These are phyloP conservation scores for Claviceps capensis DNA, from an alignment of 2,329 filamentous ascomycete genomes.

Conservation along the genomic window DNA sequence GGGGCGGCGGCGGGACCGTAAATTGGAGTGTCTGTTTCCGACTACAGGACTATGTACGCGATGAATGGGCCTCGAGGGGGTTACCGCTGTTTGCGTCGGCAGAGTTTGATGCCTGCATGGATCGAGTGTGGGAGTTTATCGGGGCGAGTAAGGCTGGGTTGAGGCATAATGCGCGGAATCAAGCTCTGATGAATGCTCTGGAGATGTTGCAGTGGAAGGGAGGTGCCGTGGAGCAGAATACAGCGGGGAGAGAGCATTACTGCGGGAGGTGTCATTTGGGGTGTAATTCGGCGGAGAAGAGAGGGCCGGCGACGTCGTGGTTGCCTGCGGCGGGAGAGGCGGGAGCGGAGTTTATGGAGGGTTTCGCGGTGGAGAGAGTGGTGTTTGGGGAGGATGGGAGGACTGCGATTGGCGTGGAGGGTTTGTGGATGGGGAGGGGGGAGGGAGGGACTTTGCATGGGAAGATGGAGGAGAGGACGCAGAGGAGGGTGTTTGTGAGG, in stretches of 20 bases:
- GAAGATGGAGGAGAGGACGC: conserved; percentile 30
- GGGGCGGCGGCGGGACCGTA: conserved; percentile 76
- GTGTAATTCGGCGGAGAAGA: conserved; percentile 57
- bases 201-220: conserved; percentile 59
- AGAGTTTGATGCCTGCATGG: conserved; percentile 65
- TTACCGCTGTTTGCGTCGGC: conserved; percentile 60
- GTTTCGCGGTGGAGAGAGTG: conserved; percentile 58
- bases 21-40: conserved; percentile 63
- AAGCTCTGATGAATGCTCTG: conserved; percentile 59
- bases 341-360: conserved; percentile 73
- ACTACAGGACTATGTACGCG: conserved; percentile 62
- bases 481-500: conserved; percentile 53
- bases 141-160: conserved; percentile 55
- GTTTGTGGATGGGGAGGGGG: conserved; percentile 63
- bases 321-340: conserved; percentile 65
- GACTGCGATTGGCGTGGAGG: conserved; percentile 56
- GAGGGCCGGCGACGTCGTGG: conserved; percentile 63
- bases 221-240: conserved; percentile 65
- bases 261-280: conserved; percentile 54
- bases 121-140: conserved; percentile 67
- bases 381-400: conserved; percentile 48
- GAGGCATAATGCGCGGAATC: conserved; percentile 60
- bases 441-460: conserved; percentile 42
- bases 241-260: conserved; percentile 56
- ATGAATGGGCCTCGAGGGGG: conserved; percentile 62